Evolutionary conservation across 2,329 filamentous ascomycete species (phyloP), one percentile per base, ranked within the genome.

Genomic region (Coniochaeta ligniaria): DNA sequence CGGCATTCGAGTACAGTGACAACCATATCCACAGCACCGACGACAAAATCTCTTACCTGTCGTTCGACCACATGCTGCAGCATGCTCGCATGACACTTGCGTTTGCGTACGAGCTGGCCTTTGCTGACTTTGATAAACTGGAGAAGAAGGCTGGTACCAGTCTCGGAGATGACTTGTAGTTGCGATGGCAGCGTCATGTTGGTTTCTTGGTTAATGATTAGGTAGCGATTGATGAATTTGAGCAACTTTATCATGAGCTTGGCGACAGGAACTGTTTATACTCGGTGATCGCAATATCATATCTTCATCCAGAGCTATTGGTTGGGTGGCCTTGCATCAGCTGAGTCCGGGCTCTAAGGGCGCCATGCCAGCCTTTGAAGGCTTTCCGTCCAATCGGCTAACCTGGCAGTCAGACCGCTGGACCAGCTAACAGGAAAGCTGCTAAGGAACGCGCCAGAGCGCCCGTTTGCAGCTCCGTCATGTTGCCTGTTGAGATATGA

Each of bases 11-110:
- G 60, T 74, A 83, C 70, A 81, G 76, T 60, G 87, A 90, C 73
- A 84, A 85, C 67, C 84, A 87, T 72, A 92, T 93, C 64, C 90
- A 93, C 75, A 85, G 85, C 0, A 87, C 86, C 0, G 82, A 87
- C 62, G 90, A 93, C 70, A 84, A 83, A 68, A 84, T 92, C 65
- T 81, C 88, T 69, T 86, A 85, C 64, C 75, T 93, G 61, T 86
- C 79, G 68, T 88, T 87, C 69, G 78, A 83, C 65, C 86, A 89
- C 71, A 85, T 88, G 77, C 73, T 86, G 14, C 83, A 89, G 74
- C 86, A 89, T 69, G 84, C 83, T 31, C 76, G 76, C 69, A 69
- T 81, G 67, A 79, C 77, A 6, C 68, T 78, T 20, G 78, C 77
- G 0, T 80, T 79, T 62, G 72, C 72, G 2, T 81, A 80, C 59